Evolutionary conservation across 73 alveolate species (phyloP), one percentile per base, ranked within the genome.

Genomic region (Paramecium sexaurelia): DNA sequence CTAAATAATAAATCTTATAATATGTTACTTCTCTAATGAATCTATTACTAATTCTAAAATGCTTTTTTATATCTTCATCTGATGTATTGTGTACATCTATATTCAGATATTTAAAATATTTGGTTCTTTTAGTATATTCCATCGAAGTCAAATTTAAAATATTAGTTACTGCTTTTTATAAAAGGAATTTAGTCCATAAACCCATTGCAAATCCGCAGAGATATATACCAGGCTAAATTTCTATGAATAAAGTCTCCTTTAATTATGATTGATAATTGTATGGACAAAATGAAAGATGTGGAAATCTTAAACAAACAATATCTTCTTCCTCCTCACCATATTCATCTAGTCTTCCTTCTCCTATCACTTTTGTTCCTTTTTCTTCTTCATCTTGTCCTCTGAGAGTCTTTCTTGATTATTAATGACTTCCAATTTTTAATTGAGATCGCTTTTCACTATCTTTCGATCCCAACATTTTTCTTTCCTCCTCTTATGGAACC

Each of bases 301-400:
- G 99, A 92, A 97, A 97, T 47, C 94, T 95, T 15, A 97, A 98
- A 66, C 99, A 96, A n/a, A 83, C 82, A 55, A 95, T 96, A 73
- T 96, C 96, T 57, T 97, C 98, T 84, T 97, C 99, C 68, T 97
- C 98, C 5, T 96, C 98, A 32, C 93, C 87, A 88, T 97, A 97
- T 84, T 95, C 94, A 68, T 82, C 94, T 7, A 69, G 22, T 88
- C 94, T 88, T 5, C 94, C 94, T 43, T 88, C 94, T 20, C 94
- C 94, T 40, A 88, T 41, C 3, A 88, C 90, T 20, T 88, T 88
- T 15, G 33, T 36, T 32, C 55, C 73, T 69, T 39, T 57, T 33
- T 37, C 55, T 47, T 68, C 91, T 6, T 68, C 87, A 19, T 40
- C 89, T 6, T 88, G 4, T 33, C 56, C 89, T 88, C 94, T 88